Percentiles rank a stretch among this genome's conserved stretches.
phyloP scores from a whole-genome alignment of 495 filamentous ascomycete genomes.

The Penicillium longicatenatum region DNA sequence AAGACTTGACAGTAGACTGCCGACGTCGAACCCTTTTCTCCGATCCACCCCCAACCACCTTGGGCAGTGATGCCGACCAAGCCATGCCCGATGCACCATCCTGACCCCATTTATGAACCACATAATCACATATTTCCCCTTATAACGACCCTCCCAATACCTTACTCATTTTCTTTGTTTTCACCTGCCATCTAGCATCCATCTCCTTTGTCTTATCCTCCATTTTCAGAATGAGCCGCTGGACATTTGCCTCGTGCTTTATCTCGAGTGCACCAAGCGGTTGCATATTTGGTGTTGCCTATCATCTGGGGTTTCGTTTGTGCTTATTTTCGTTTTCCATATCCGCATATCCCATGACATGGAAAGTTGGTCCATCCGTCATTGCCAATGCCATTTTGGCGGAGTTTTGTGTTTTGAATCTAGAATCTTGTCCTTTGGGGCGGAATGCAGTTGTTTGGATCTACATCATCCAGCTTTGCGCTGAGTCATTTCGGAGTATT shows the following conservation, averaged over 20 bases:
- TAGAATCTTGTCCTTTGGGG: not conserved
- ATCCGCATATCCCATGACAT: not conserved
- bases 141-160: conserved; percentile 33
- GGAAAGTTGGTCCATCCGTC: not conserved
- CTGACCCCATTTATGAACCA: conserved; percentile 20
- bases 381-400: not conserved
- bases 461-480: not conserved
- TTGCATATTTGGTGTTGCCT: conserved; percentile 29
- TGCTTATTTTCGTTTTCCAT: not conserved
- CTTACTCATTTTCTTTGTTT: conserved; percentile 15
- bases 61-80: conserved; percentile 37
- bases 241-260: not conserved
- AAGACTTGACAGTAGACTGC: conserved; percentile 11
- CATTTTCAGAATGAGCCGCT: conserved; percentile 15
- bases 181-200: conserved; percentile 10
- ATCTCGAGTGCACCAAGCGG: conserved; percentile 11
- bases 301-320: conserved; percentile 9
- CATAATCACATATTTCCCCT: conserved; percentile 20
- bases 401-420: not conserved
- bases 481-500: not conserved
- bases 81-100: conserved; percentile 44
- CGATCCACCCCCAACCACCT: conserved; percentile 36
- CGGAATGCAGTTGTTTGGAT: not conserved
- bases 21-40: conserved; percentile 33
- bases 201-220: conserved; percentile 8